Conservation (phyloP, 2,329 filamentous ascomycete genomes). For the Arthrobotrys entomopaga region DNA sequence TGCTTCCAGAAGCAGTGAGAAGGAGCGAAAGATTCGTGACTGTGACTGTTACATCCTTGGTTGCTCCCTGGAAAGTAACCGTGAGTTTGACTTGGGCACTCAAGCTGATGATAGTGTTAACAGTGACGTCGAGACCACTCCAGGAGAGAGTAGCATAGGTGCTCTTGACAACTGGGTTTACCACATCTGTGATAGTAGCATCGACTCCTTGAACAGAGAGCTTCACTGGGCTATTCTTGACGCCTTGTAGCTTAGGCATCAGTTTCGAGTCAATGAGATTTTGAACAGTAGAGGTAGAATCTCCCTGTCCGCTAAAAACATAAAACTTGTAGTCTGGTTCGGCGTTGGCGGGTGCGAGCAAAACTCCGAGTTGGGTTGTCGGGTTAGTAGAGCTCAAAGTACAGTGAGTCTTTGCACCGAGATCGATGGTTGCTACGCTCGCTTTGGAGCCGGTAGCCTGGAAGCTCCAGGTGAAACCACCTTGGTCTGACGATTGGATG, state of each 20-base stretch:
- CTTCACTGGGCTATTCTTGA: constrained; percentile 35
- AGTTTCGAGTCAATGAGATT: constrained; percentile 35
- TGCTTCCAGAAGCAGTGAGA: constrained; percentile 17
- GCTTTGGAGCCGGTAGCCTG: constrained; percentile 22
- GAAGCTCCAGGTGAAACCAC: constrained; percentile 33
- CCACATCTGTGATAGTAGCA: constrained; percentile 23
- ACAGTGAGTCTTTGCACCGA: constrained; percentile 35
- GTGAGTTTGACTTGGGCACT: constrained; percentile 23
- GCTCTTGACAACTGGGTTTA: constrained; percentile 24
- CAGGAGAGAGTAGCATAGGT: constrained; percentile 30
- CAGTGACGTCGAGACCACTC: background rate
- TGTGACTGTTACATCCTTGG: constrained; percentile 24
- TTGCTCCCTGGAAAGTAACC: constrained; percentile 18
- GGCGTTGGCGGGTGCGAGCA: constrained; percentile 37
- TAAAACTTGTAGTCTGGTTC: constrained; percentile 40
- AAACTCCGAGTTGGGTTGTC: constrained; percentile 23
- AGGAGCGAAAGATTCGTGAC: constrained; percentile 11
- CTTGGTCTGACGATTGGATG: constrained; percentile 35
- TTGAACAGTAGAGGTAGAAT: constrained; percentile 29
- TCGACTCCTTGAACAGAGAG: constrained; percentile 11
- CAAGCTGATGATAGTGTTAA: constrained; percentile 29
- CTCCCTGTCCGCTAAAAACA: constrained; percentile 32
- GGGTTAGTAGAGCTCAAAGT: constrained; percentile 23
- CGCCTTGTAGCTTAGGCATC: constrained; percentile 4
- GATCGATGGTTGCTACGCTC: constrained; percentile 31